Base-by-base conservation (phyloP, 1,284 basidiomycete species). In the Trichosporon asahii region DNA sequence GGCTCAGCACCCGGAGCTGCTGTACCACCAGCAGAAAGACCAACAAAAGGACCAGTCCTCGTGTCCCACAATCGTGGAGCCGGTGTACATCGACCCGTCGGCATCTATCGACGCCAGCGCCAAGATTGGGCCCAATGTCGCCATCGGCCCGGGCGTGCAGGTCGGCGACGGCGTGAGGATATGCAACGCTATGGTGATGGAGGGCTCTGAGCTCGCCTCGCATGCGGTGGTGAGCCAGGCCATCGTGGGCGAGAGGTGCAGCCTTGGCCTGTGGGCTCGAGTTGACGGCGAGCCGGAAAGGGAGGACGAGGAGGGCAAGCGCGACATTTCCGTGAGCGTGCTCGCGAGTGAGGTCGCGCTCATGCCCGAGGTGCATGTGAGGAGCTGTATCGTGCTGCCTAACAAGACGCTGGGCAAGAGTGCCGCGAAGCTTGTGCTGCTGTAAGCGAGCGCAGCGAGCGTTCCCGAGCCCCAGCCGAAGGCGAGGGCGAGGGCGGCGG, bases 101-200 rank as follows among this genome's bases (percentile, higher is more conserved):
- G 85, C 85, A 7, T 70, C 72, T 33, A 82, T 86, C 61, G 80
- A 84, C 70, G 77, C 82, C 2, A 76, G 74, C 3, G 85, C 85
- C 66, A 85, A 85, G 78, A 83, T 86, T 64, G 85, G 85, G 2
- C 85, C 85, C 9, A 85, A 85, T 70, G 85, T 85, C 15, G 80
- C 81, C 12, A 82, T 86, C 53, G 84, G 84, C 6, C 80, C 84
- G 1, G 77, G 78, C 44, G 85, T 85, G 29, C 73, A 74, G 27
- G 79, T 87, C 65, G 84, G 82, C 23, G 80, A 76, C n/a, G 86
- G 86, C 6, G 84, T 81, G 14, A 74, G 86, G 35, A 79, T 87
- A 68, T 84, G 84, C 73, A 84, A 87, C 70, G 82, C 84, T 7
- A 86, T 87, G 72, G 69, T 87, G 8, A 78, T 86, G 40, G 85